A percentile compares a stretch with the other conserved stretches of the same genome.
phyloP scores from a whole-genome alignment of 2,329 filamentous ascomycete species.

The Aspergillus melleus region DNA sequence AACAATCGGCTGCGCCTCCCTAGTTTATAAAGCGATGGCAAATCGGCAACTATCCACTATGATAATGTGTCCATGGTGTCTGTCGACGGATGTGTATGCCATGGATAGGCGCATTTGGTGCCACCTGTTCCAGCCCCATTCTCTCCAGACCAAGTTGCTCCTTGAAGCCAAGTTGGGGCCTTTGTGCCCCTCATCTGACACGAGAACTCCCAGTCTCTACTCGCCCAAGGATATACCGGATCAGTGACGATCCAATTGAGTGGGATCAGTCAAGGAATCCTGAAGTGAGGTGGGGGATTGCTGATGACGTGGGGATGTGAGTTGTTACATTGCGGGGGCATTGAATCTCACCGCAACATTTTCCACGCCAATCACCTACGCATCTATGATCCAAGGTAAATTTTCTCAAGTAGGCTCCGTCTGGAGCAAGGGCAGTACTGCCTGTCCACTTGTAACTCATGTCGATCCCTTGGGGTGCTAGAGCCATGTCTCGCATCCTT shows the following conservation, averaged over 20 bases:
- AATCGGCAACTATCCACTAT: not conserved
- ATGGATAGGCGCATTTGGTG: slow-evolving; percentile 5
- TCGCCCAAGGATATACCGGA: not conserved
- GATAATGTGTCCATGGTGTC: not conserved
- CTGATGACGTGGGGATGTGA: not conserved
- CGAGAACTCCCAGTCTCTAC: not conserved
- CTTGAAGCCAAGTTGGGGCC: not conserved
- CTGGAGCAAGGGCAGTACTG: no score
- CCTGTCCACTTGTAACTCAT: no score
- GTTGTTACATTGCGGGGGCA: not conserved
- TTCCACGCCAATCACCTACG: not conserved
- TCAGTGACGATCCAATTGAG: not conserved
- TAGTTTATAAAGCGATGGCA: not conserved
- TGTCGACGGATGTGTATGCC: not conserved
- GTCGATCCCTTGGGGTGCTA: no score
- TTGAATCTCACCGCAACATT: not conserved
- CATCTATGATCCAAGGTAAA: no score
- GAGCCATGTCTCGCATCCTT: no score
- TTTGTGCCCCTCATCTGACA: not conserved
- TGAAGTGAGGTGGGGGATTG: not conserved
- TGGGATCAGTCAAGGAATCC: not conserved
- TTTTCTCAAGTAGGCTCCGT: no score
- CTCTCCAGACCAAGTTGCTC: not conserved
- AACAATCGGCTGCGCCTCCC: not conserved
- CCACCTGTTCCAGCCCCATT: slow-evolving; percentile 8